Evolutionary conservation across 306 rosid genomes (phyloP), one percentile per base, ranked within the genome.

Genomic region (Gleditsia sinensis): DNA sequence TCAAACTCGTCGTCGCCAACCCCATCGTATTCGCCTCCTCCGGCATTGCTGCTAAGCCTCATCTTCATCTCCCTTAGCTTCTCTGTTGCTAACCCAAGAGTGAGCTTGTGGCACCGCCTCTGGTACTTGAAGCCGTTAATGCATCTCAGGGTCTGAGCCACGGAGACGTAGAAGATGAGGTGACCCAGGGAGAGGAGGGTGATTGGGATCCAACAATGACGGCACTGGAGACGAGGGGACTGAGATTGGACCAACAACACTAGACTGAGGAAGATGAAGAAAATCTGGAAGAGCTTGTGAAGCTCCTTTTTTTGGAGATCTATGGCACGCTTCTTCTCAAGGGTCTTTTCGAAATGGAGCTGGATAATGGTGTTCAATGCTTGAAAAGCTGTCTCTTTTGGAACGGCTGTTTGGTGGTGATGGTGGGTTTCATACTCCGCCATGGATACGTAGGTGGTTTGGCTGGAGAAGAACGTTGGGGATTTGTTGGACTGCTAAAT

Each of bases 71-170:
- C 84, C 56, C 93, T 72, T 27, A 88, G 84, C 80, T 75, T 80
- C 74, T 86, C 86, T 0, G 93, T 88, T 17, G 93, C 93, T 1
- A 86, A 45, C 0, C 83, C 90, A 0, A 88, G 86, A 3, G 93
- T 88, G 17, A 88, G 87, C 83, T 88, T 86, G 78, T 88, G 93
- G 86, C 93, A 88, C 3, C 5, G 86, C n/a, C 97, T 40, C 83
- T 91, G 97, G 82, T 91, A 94, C 92, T 94, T 91, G 92, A 94
- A 94, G 7, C 86, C 98, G 27, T 94, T 91, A 81, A 94, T 83
- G 90, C 94, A 94, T 0, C 96, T 65, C 1, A 94, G 84, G 48
- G 98, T 91, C 71, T 94, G 97, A 0, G 98, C 98, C 1, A 94
- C 96, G 3, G 94, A 85, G 69, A 94, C 91, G 56, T 94, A 94